These are phyloP conservation scores for Diaporthe sp. DNA, from an alignment of 2,329 filamentous ascomycete species.

Conservation along the genomic window DNA sequence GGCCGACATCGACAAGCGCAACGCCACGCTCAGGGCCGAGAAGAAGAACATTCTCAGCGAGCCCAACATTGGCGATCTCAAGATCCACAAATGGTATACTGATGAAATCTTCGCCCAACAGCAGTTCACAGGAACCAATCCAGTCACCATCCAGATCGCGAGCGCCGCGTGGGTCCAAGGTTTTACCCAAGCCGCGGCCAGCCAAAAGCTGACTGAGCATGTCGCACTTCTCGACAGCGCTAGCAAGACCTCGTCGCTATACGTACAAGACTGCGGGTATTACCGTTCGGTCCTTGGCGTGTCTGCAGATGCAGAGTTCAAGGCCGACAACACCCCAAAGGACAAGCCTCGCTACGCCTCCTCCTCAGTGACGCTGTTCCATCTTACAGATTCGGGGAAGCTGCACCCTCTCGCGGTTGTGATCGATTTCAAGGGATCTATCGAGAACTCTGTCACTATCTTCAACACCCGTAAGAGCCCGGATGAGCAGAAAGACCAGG, in stretches of 20 bases:
- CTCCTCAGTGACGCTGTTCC: constrained; percentile 59
- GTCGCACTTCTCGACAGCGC: background rate
- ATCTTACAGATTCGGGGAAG: constrained; percentile 58
- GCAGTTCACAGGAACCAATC: constrained; percentile 60
- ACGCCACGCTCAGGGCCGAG: constrained; percentile 12
- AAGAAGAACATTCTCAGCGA: constrained; percentile 28
- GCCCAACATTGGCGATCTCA: constrained; percentile 22
- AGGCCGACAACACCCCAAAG: constrained; percentile 45
- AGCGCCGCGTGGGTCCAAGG: constrained; percentile 50
- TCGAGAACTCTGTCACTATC: constrained; percentile 61
- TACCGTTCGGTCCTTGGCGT: constrained; percentile 55
- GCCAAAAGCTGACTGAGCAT: constrained; percentile 47
- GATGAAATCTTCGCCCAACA: constrained; percentile 61
- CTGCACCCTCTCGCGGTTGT: constrained; percentile 65
- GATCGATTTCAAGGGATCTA: constrained; percentile 59
- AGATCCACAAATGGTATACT: constrained; percentile 55
- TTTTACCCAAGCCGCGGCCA: constrained; percentile 53
- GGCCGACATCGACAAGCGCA: constrained; percentile 5
- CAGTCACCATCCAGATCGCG: constrained; percentile 60
- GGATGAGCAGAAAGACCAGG: constrained; percentile 51
- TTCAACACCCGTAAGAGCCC: constrained; percentile 62
- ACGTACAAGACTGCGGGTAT: constrained; percentile 60
- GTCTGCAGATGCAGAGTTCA: constrained; percentile 47
- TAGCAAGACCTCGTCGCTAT: constrained; percentile 49
- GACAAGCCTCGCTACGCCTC: constrained; percentile 49